phyloP scores from a whole-genome alignment of 805 yeast genomes.

The Cyberlindnera samutprakarnensis region DNA sequence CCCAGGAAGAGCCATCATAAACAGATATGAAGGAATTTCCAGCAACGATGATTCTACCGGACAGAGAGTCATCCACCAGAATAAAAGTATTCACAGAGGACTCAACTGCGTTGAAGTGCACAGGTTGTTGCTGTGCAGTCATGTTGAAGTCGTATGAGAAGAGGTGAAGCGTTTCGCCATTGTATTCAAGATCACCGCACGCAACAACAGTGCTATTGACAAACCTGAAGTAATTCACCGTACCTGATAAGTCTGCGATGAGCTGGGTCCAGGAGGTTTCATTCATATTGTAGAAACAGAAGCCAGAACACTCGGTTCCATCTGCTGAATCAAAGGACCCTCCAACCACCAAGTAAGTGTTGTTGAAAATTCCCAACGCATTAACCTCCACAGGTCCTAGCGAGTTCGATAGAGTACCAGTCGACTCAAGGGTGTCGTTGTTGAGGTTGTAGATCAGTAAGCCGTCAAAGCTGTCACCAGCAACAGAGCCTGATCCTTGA shows the following conservation, averaged over 20 bases:
- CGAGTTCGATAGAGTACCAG: slow-evolving; percentile 16
- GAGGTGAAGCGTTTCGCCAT: slow-evolving; percentile 30
- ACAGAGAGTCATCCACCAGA: slow-evolving; percentile 37
- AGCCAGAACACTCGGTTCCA: slow-evolving; percentile 44
- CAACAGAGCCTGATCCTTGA: slow-evolving; percentile 29
- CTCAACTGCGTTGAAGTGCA: slow-evolving; percentile 13
- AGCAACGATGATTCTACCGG: slow-evolving; percentile 34
- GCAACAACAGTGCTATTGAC: slow-evolving; percentile 32
- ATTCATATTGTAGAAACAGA: slow-evolving; percentile 59
- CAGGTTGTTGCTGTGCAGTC: slow-evolving; percentile 22
- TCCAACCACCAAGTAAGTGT: slow-evolving; percentile 52
- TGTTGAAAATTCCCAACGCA: slow-evolving; percentile 25
- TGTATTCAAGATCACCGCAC: slow-evolving; percentile 48
- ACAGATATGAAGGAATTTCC: slow-evolving; percentile 32
- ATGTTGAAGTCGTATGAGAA: slow-evolving; percentile 46
- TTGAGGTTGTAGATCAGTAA: slow-evolving; percentile 46
- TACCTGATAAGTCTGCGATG: slow-evolving; percentile 38
- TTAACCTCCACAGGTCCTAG: slow-evolving; percentile 30
- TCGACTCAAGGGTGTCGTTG: slow-evolving; percentile 17
- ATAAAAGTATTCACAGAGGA: slow-evolving; percentile 32
- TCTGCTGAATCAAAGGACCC: slow-evolving; percentile 57
- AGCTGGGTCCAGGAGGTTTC: slow-evolving; percentile 45
- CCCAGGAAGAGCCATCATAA: slow-evolving; percentile 43
- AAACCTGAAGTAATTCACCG: slow-evolving; percentile 46
- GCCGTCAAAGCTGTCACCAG: slow-evolving; percentile 30